Evolutionary conservation across 1,139 yeast genomes (phyloP).

Genomic region (Geotrichum klebahnii): DNA sequence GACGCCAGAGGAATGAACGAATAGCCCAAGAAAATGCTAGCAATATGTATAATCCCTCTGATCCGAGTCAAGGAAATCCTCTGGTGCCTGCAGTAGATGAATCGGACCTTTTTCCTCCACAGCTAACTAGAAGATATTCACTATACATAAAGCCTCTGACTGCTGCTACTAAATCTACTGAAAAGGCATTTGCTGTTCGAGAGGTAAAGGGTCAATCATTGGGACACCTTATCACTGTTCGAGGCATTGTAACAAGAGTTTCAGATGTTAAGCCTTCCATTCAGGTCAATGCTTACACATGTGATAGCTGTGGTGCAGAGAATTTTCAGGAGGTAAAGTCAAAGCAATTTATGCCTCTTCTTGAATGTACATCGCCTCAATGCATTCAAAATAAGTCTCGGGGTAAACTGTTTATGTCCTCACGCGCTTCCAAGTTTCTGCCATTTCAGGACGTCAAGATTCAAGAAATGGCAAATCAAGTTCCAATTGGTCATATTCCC

Average conservation of each 20-base stretch:
- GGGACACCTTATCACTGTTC: conserved; percentile 81
- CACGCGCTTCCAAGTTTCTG: conserved; percentile 91
- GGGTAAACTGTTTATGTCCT: conserved; percentile 88
- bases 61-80: conserved; percentile 24
- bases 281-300: conserved; percentile 88
- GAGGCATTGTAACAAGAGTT: conserved; percentile 93
- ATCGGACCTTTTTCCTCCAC: conserved; percentile 66
- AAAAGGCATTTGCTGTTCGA: conserved; percentile 76
- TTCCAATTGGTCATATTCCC: conserved; percentile 97
- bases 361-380: conserved; percentile 77
- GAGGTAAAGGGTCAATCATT: conserved; percentile 79
- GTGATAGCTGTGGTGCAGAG: conserved; percentile 96
- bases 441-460: conserved; percentile 94
- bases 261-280: conserved; percentile 95
- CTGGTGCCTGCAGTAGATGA: conserved; percentile 33
- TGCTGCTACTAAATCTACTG: conserved; percentile 39
- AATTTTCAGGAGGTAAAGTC: conserved; percentile 91
- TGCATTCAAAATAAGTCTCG: conserved; percentile 75
- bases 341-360: conserved; percentile 76
- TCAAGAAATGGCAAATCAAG: conserved; percentile 93
- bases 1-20: conserved; percentile 75
- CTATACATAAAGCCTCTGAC: conserved; percentile 81
- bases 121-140: conserved; percentile 78
- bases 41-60: conserved; percentile 39
- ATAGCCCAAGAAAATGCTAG: conserved; percentile 63